Evolutionary conservation across 163 green algal species (phyloP).

Genomic region (Coccomyxa subellipsoidea): DNA sequence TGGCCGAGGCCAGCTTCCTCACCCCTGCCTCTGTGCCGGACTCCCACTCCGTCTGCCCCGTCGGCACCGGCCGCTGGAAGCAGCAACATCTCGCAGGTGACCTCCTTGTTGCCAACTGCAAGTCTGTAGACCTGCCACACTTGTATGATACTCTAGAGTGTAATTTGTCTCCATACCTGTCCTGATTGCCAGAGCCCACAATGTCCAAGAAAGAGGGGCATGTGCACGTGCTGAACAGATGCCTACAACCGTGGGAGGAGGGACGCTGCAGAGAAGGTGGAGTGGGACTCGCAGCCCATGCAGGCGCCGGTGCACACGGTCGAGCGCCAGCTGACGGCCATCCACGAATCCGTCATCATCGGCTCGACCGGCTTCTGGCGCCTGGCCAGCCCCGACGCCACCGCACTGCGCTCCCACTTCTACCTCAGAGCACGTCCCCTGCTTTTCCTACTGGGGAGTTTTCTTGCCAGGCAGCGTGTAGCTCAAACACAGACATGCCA

Average conservation of each 20-base stretch:
- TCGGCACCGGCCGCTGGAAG: not conserved
- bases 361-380: not conserved
- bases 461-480: too few species aligned
- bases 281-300: not conserved
- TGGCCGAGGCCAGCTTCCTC: not conserved
- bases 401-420: slow-evolving; percentile 5
- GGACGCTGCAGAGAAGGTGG: not conserved
- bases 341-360: not conserved
- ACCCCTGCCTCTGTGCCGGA: not conserved
- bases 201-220: too few species aligned
- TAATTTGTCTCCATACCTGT: too few species aligned
- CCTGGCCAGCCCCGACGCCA: not conserved
- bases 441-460: too few species aligned
- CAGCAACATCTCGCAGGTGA: not conserved
- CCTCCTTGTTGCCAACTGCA: not conserved
- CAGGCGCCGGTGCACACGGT: not conserved
- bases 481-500: too few species aligned
- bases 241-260: not conserved
- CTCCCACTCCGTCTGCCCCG: not conserved
- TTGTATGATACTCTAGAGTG: too few species aligned
- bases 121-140: too few species aligned
- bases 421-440: slow-evolving; percentile 1
- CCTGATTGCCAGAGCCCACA: too few species aligned
- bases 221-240: not conserved
- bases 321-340: not conserved